Evolutionary conservation across 768 basidiomycete species (phyloP).

Genomic region (Panaeolus cyanescens): DNA sequence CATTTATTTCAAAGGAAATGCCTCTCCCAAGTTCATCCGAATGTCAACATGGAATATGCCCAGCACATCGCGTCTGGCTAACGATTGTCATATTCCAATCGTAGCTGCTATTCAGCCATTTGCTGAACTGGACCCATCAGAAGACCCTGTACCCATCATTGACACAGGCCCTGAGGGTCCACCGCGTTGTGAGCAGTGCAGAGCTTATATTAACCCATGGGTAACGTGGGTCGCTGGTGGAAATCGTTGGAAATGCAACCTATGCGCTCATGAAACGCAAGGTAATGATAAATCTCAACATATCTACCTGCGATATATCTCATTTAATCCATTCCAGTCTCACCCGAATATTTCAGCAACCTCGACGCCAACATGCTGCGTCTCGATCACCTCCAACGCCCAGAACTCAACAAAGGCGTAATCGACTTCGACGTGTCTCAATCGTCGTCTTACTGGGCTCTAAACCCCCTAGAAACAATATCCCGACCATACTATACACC

Average conservation of each 20-base stretch:
- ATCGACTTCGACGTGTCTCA: conserved; percentile 82
- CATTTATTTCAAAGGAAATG: conserved; percentile 71
- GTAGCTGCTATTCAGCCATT: conserved; percentile 90
- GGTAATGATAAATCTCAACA: conserved; percentile 44
- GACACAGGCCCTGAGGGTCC: conserved; percentile 75
- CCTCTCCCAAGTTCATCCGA: conserved; percentile 88
- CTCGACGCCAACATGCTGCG: conserved; percentile 78
- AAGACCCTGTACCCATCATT: conserved; percentile 81
- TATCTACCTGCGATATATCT: conserved; percentile 8
- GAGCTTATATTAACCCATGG: conserved; percentile 95
- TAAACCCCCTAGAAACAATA: conserved; percentile 58
- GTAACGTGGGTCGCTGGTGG: conserved; percentile 84
- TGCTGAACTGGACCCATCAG: conserved; percentile 73
- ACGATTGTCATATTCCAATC: conserved; percentile 83
- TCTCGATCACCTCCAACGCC: conserved; percentile 78
- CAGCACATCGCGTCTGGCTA: conserved; percentile 72
- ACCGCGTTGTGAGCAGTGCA: conserved; percentile 80
- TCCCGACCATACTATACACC: conserved; percentile 54
- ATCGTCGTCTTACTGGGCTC: conserved; percentile 79
- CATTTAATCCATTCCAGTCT: conserved; percentile 47
- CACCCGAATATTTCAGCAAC: conserved; percentile 80
- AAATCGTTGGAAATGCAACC: conserved; percentile 87
- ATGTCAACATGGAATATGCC: conserved; percentile 91
- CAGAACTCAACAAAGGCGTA: conserved; percentile 89
- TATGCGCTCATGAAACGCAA: conserved; percentile 82